Percentiles rank a stretch among this genome's conserved stretches.
These are phyloP conservation scores for Chrysopogon serrulatus DNA, from an alignment of 176 grass and related monocot species.

Conservation along the genomic window DNA sequence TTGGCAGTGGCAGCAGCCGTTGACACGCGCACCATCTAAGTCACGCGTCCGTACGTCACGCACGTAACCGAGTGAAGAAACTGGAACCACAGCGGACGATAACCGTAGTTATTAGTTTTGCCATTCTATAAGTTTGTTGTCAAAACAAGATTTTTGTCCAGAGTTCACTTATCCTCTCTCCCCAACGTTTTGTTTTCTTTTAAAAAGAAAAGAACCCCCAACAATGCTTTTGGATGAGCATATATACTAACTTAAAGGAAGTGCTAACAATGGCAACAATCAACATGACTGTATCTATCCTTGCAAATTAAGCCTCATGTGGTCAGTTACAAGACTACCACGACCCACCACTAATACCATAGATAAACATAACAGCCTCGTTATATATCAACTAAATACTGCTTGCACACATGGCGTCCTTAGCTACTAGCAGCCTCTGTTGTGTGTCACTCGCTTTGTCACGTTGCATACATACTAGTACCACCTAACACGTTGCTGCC, in stretches of 20 bases:
- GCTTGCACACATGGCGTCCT: background rate
- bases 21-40: background rate
- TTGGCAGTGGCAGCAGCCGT: background rate
- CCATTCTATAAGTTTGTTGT: background rate
- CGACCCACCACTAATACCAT: too few relatives aligned
- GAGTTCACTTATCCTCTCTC: background rate
- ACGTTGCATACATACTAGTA: background rate
- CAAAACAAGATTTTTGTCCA: background rate
- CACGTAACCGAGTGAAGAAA: background rate
- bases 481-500: background rate
- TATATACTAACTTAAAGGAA: background rate
- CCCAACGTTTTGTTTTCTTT: background rate
- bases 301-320: background rate
- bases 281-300: background rate
- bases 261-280: background rate
- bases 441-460: conserved; percentile 23
- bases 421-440: background rate
- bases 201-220: too few relatives aligned
- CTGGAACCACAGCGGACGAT: background rate
- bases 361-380: background rate
- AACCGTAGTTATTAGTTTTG: background rate
- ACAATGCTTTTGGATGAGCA: background rate
- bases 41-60: background rate
- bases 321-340: background rate
- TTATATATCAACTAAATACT: background rate